These are phyloP conservation scores for Pisolithus sp. DNA, from an alignment of 768 basidiomycete species.

Conservation along the genomic window DNA sequence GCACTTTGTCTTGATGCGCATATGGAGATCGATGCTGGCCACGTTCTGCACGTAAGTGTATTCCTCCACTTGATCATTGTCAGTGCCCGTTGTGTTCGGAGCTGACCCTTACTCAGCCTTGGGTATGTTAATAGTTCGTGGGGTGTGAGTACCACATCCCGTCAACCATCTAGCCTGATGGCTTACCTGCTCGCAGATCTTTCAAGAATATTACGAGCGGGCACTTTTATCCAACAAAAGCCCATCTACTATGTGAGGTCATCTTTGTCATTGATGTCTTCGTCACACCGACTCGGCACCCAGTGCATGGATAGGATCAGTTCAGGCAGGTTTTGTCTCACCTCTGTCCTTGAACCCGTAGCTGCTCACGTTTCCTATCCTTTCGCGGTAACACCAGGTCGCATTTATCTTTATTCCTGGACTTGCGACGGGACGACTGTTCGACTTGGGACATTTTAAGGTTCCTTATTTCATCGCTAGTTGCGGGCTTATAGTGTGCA, in stretches of 20 bases:
- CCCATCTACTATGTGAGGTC: slow-evolving; percentile 56
- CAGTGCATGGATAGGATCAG: slow-evolving; percentile 78
- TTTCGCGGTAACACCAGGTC: slow-evolving; percentile 13
- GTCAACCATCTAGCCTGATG: background rate
- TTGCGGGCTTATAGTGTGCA: slow-evolving; percentile 44
- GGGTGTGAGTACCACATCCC: slow-evolving; percentile 46
- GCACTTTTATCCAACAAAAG: slow-evolving; percentile 41
- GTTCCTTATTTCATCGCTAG: slow-evolving; percentile 44
- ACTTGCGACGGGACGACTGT: slow-evolving; percentile 58
- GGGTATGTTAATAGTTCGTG: slow-evolving; percentile 64
- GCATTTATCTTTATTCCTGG: slow-evolving; percentile 58
- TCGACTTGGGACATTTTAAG: slow-evolving; percentile 66
- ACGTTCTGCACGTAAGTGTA: slow-evolving; percentile 36
- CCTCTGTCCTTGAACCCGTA: background rate
- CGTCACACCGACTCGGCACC: background rate
- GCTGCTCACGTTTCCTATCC: background rate
- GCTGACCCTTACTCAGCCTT: slow-evolving; percentile 31
- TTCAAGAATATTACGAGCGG: slow-evolving; percentile 66
- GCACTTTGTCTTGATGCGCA: background rate
- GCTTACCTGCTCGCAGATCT: slow-evolving; percentile 38
- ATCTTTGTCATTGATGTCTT: background rate
- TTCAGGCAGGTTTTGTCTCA: slow-evolving; percentile 40
- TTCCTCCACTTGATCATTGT: too few relatives aligned
- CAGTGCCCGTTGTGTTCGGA: background rate
- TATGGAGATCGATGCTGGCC: slow-evolving; percentile 15